Conservation (phyloP, 805 yeast species). For the Naumovozyma dairenensis region DNA sequence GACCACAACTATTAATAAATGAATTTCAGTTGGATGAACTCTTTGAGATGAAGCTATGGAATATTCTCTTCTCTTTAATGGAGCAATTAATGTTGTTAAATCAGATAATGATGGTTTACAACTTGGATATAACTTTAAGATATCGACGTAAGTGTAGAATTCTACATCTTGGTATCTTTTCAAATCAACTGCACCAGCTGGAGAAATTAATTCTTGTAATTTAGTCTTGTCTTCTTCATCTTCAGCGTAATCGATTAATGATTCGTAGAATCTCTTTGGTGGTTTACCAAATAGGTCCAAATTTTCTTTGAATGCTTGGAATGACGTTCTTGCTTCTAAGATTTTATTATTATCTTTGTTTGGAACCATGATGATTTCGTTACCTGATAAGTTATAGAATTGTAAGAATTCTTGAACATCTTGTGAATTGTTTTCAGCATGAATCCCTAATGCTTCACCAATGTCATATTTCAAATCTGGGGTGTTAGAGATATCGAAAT, state of each 20-base stretch:
- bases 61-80: constrained; percentile 93
- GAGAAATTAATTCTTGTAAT: constrained; percentile 54
- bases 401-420: constrained; percentile 60
- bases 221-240: constrained; percentile 56
- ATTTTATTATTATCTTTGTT: constrained; percentile 50
- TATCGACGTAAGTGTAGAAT: constrained; percentile 70
- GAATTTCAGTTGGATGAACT: constrained; percentile 84
- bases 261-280: constrained; percentile 86
- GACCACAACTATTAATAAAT: constrained; percentile 85
- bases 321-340: constrained; percentile 66
- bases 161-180: constrained; percentile 80
- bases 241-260: constrained; percentile 61
- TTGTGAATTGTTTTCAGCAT: constrained; percentile 68
- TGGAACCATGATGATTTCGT: constrained; percentile 60
- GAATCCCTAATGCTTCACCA: constrained; percentile 95
- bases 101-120: constrained; percentile 71
- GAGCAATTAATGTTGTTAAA: constrained; percentile 63
- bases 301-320: constrained; percentile 71
- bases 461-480: constrained; percentile 85
- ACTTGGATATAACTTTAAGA: constrained; percentile 66
- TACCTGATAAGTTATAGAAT: constrained; percentile 61
- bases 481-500: constrained; percentile 83
- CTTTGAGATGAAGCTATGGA: constrained; percentile 95
- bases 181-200: constrained; percentile 77
- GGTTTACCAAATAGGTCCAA: constrained; percentile 91